phyloP scores from a whole-genome alignment of 129 eudicot genomes.

The Chrysanthemum makinoi region DNA sequence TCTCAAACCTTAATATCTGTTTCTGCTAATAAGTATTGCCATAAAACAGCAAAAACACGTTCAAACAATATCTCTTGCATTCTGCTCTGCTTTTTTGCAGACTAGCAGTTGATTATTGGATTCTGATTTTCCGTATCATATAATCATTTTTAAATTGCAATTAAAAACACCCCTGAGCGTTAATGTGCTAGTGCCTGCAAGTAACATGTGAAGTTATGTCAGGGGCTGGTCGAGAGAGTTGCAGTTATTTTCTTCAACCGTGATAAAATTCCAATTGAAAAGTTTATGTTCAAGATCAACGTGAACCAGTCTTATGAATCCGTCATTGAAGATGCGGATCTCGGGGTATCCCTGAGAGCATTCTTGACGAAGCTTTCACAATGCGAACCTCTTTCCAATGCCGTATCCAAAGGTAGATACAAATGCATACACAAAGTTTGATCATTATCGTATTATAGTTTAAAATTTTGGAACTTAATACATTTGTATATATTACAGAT shows the following conservation, averaged over 20 bases:
- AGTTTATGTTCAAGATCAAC: constrained; percentile 71
- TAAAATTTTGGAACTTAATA: constrained; percentile 9
- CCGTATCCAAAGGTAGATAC: constrained; percentile 55
- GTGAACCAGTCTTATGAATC: constrained; percentile 54
- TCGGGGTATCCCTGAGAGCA: constrained; percentile 65
- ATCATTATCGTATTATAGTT: not conserved
- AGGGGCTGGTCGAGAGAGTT: constrained; percentile 86
- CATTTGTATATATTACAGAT: constrained; percentile 36
- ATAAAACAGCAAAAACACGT: too few species aligned
- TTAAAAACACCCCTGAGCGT: not conserved
- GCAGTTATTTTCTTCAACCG: constrained; percentile 62
- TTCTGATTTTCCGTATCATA: too few species aligned
- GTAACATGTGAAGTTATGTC: constrained; percentile 7
- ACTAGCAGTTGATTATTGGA: too few species aligned
- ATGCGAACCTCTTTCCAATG: constrained; percentile 60
- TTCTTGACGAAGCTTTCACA: constrained; percentile 76
- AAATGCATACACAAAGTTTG: not conserved
- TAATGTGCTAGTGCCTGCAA: not conserved
- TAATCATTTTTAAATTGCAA: not conserved
- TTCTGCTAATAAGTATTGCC: too few species aligned
- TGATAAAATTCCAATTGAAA: constrained; percentile 60
- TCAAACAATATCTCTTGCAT: too few species aligned
- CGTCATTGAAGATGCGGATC: constrained; percentile 54
- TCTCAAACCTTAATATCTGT: too few species aligned
- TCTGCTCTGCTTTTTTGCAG: too few species aligned